Conservation (phyloP, 805 yeast genomes). For the Starmerella floris region DNA sequence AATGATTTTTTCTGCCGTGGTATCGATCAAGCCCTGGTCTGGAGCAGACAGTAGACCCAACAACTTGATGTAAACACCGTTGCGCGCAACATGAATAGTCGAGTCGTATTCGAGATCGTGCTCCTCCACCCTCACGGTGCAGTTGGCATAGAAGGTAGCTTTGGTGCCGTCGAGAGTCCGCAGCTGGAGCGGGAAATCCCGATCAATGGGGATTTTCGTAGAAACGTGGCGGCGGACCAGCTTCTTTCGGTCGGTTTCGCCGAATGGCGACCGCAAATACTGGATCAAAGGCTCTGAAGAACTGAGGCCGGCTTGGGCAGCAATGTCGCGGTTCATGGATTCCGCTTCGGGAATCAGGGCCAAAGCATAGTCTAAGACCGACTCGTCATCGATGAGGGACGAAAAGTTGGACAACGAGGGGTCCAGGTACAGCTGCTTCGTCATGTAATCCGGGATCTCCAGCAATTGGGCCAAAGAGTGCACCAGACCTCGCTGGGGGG, state of each 20-base stretch:
- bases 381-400: constrained; percentile 8
- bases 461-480: constrained; percentile 18
- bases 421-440: constrained; percentile 12
- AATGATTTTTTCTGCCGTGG: constrained; percentile 45
- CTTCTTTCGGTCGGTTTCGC: constrained; percentile 13
- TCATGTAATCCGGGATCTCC: constrained; percentile 14
- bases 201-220: not conserved
- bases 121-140: constrained; percentile 3
- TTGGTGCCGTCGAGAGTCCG: constrained; percentile 15
- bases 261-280: constrained; percentile 17
- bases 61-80: constrained; percentile 30
- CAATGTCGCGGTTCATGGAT: constrained; percentile 11
- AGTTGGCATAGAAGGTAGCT: constrained; percentile 4
- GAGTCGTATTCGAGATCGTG: not conserved
- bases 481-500: constrained; percentile 21
- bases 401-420: constrained; percentile 11
- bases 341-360: constrained; percentile 16
- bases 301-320: not conserved
- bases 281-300: constrained; percentile 10
- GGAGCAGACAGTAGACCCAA: constrained; percentile 6
- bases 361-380: not conserved
- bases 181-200: constrained; percentile 4
- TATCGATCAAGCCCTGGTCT: constrained; percentile 24
- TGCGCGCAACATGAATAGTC: constrained; percentile 28
- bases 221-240: constrained; percentile 13